Evolutionary conservation across 139 green algal species (phyloP), one percentile per base, ranked within the genome.

Genomic region (Coelastrella sp.): DNA sequence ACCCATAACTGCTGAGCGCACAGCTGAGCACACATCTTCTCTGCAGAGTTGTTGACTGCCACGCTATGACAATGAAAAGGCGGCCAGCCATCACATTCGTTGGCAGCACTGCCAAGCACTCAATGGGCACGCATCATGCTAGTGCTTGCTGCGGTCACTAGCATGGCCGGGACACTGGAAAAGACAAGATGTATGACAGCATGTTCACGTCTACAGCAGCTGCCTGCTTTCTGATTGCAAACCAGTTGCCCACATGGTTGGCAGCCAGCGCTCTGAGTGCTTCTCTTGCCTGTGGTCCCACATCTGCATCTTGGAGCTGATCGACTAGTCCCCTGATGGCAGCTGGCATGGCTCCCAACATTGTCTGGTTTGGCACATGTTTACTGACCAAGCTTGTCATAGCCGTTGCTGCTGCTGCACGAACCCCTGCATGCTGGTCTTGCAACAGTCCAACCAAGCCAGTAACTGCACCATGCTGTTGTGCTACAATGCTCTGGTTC

Each of bases 191-290:
- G 49, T 83, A 83, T 10, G 78, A 63, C 14, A 83, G 27, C 49
- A 57, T 83, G 15, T 22, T 19, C 78, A 83, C 58, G 20, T 83
- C 78, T 63, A 22, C 24, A 63, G 27, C 27, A 83, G 78, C 35
- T 83, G 78, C 78, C 24, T 83, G 27, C 78, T 83, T 83, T 1
- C 78, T 56, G 27, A 83, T 56, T 57, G 6, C 65, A 12, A 83
- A 83, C 78, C 78, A 83, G 78, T 83, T 83, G 78, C 78, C 20
- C 27, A 57, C 58, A 57, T 83, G 78, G 7, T 19, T 14, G 20
- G 27, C 35, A 63, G 78, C 27, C 78, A 83, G 78, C 15, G 27
- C 57, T 27, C 78, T 65, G 8, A 83, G 19, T 56, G 27, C 57
- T 19, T 83, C 78, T 15, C 57, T 9, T 61, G 78, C 78, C 35